phyloP scores from a whole-genome alignment of 208 protist species.

The Leishmania turanica region DNA sequence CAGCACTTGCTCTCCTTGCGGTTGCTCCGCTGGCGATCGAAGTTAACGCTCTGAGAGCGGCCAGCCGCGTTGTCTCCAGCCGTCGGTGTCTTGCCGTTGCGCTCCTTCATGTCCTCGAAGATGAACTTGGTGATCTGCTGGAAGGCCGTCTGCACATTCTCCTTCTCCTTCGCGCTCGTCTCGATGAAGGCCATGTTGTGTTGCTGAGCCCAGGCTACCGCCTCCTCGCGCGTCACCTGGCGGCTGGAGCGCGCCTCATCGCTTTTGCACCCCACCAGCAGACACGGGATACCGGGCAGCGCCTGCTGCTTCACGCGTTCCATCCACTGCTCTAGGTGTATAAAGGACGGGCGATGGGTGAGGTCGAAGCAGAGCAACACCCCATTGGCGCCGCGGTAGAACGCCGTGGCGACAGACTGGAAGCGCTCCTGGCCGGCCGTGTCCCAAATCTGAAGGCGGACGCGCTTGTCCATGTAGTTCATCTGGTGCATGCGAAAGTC shows the following conservation, averaged over 20 bases:
- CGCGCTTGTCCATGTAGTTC: slow-evolving; percentile 89
- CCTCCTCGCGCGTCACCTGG: slow-evolving; percentile 89
- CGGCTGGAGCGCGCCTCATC: slow-evolving; percentile 91
- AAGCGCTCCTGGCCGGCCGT: slow-evolving; percentile 93
- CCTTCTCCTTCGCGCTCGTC: slow-evolving; percentile 92
- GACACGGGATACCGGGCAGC: slow-evolving; percentile 92
- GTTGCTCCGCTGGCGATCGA: slow-evolving; percentile 25
- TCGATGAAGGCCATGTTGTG: slow-evolving; percentile 92
- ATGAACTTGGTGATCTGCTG: slow-evolving; percentile 90
- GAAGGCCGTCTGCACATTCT: slow-evolving; percentile 93
- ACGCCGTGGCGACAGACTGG: slow-evolving; percentile 92
- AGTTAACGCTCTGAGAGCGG: slow-evolving; percentile 63
- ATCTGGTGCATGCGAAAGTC: slow-evolving; percentile 93
- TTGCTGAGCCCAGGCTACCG: slow-evolving; percentile 77
- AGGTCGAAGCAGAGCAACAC: slow-evolving; percentile 98
- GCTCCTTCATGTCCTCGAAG: slow-evolving; percentile 90
- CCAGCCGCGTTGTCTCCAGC: slow-evolving; percentile 42
- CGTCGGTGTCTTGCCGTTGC: slow-evolving; percentile 54
- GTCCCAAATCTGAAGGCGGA: slow-evolving; percentile 94
- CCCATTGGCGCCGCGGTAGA: slow-evolving; percentile 93
- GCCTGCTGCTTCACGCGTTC: slow-evolving; percentile 95
- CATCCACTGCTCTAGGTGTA: slow-evolving; percentile 98
- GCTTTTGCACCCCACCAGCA: slow-evolving; percentile 97
- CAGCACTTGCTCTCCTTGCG: slow-evolving; percentile 36
- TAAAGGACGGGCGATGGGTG: slow-evolving; percentile 96